Evolutionary conservation across 2,329 filamentous ascomycete species (phyloP), one percentile per base, ranked within the genome.

Genomic region (Blastomyces gilchristii): DNA sequence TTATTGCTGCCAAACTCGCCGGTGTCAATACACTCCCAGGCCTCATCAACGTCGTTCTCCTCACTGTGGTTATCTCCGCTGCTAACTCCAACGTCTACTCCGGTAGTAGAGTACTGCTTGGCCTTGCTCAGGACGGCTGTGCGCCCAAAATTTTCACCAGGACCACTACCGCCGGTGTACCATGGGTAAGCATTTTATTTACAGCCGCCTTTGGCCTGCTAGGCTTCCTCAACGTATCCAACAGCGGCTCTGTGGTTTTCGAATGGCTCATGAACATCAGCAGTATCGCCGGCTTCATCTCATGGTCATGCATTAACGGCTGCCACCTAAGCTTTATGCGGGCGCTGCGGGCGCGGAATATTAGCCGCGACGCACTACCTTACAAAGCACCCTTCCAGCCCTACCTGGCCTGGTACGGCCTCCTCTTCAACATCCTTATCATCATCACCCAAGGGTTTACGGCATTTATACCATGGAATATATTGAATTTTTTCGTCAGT

Each of bases 371-470:
- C 43, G 73, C 76, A 4, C 78, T 89, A 18, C 85, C 85, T 0
- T 89, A 87, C 73, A 77, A 76, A 34, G 85, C 86, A 0, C 79
- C 83, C 11, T 75, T 83, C 64, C 85, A 88, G 74, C 87, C 87
- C 0, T 89, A 78, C 69, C 79, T 87, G 53, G 81, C 86, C 0
- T 86, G 79, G 74, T 87, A 87, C 68, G 87, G 87, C 1, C 77
- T 88, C 3, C 83, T 85, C 71, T 87, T 87, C 75, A 87, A 82
- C 73, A 65, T 82, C 2, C 72, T 89, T 59, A 85, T 90, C 65
- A 80, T 85, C 60, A 64, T 89, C 28, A 89, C 87, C 0, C 86
- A 86, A 70, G 87, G 87, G 3, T 90, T 89, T 74, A 85, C 84
- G 11, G 81, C 82, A 6, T 89, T 88, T 70, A 85, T 89, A 50